phyloP scores from a whole-genome alignment of 257 asterid genomes.

The Mitragyna speciosa region DNA sequence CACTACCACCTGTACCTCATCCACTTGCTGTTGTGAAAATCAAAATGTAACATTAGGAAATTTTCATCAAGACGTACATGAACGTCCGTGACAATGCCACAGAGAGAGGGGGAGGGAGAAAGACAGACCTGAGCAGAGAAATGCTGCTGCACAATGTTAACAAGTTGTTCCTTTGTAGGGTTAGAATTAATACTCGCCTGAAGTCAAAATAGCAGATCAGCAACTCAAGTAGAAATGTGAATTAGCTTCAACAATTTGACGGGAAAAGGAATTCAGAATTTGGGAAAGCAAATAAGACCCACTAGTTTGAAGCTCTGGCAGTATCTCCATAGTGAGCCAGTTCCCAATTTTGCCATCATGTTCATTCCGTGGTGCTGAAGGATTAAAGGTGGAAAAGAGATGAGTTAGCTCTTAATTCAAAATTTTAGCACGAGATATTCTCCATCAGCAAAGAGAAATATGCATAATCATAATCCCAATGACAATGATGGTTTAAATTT shows the following conservation, averaged over 20 bases:
- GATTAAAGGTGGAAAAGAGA: not conserved
- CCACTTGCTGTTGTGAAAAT: constrained; percentile 54
- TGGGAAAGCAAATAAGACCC: constrained; percentile 24
- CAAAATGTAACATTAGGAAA: constrained; percentile 11
- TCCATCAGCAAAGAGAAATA: constrained; percentile 4
- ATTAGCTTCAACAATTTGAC: not conserved
- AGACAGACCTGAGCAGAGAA: constrained; percentile 65
- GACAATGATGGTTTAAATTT: not conserved
- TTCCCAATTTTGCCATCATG: constrained; percentile 69
- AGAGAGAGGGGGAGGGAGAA: not conserved
- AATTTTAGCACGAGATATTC: not conserved
- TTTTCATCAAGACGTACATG: not conserved
- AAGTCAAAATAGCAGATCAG: constrained; percentile 11
- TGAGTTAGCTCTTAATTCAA: not conserved
- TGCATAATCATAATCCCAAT: not conserved
- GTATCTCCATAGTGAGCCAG: constrained; percentile 83
- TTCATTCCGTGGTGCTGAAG: constrained; percentile 47
- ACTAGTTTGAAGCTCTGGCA: constrained; percentile 75
- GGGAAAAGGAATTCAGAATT: constrained; percentile 4
- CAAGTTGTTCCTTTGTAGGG: constrained; percentile 68
- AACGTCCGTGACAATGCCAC: not conserved
- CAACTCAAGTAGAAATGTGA: not conserved
- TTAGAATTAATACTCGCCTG: constrained; percentile 61
- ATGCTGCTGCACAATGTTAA: constrained; percentile 65
- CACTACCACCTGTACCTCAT: constrained; percentile 75